Evolutionary conservation across 371 early-diverging fungal species (phyloP).

Genomic region (Coemansia sp.): DNA sequence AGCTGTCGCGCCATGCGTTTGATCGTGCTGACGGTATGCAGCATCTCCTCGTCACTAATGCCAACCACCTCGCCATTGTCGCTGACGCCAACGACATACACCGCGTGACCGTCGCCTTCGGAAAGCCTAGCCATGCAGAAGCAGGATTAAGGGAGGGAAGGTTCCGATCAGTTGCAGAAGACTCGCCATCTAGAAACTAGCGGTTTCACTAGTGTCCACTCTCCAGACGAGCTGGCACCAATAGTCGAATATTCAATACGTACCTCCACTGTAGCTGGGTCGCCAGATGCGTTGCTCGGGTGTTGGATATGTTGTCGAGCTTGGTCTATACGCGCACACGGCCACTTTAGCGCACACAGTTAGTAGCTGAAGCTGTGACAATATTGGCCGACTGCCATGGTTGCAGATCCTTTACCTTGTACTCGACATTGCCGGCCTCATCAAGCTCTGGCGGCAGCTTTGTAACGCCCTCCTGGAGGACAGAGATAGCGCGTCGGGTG

Average conservation of each 20-base stretch:
- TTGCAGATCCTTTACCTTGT: slow-evolving; percentile 58
- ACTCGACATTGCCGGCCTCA: slow-evolving; percentile 82
- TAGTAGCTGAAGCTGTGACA: too few species aligned
- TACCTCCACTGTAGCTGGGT: slow-evolving; percentile 88
- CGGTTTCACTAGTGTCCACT: too few species aligned
- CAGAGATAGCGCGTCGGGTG: slow-evolving; percentile 14
- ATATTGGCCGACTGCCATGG: too few species aligned
- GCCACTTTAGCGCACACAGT: too few species aligned
- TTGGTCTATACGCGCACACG: slow-evolving; percentile 54
- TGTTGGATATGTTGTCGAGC: slow-evolving; percentile 67
- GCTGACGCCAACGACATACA: slow-evolving; percentile 87
- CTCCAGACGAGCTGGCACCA: too few species aligned
- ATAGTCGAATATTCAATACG: slow-evolving; percentile 33
- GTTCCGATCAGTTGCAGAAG: slow-evolving; percentile 6
- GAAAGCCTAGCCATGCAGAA: slow-evolving; percentile 58
- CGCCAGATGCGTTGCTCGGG: slow-evolving; percentile 79
- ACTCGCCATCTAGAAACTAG: background rate
- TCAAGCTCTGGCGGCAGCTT: slow-evolving; percentile 82
- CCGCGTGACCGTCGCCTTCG: slow-evolving; percentile 85
- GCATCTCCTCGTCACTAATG: slow-evolving; percentile 50
- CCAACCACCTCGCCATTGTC: slow-evolving; percentile 88
- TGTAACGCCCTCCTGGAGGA: slow-evolving; percentile 36
- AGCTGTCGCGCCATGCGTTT: slow-evolving; percentile 33
- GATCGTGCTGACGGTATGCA: slow-evolving; percentile 31
- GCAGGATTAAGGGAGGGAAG: background rate